These are phyloP conservation scores for Ophiostoma sp. DNA, from an alignment of 2,329 filamentous ascomycete genomes.

Conservation along the genomic window DNA sequence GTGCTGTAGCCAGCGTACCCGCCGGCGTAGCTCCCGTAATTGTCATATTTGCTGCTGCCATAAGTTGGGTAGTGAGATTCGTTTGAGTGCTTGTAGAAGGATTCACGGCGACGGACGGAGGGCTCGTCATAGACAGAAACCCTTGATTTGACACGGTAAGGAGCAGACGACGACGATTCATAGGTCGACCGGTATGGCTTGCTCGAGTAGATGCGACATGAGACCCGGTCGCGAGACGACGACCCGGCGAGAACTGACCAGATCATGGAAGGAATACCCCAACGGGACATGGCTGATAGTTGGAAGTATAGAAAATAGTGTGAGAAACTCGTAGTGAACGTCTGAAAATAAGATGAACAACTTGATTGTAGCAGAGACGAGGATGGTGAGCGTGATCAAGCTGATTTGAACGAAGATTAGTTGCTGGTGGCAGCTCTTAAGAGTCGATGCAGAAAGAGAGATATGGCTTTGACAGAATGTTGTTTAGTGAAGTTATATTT, in stretches of 20 bases:
- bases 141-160: not conserved
- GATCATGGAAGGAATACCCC: not conserved
- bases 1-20: not conserved
- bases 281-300: slow-evolving; percentile 1
- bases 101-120: not conserved
- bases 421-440: not conserved
- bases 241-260: not conserved
- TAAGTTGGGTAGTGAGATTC: not conserved
- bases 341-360: not conserved
- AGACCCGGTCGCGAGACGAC: not conserved
- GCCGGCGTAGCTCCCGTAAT: not conserved
- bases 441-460: not conserved
- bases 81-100: not conserved
- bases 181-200: not conserved
- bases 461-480: not conserved
- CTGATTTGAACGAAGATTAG: not conserved
- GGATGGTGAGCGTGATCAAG: not conserved
- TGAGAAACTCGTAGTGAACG: not conserved
- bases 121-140: not conserved
- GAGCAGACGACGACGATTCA: not conserved
- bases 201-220: not conserved
- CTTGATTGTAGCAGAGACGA: not conserved
- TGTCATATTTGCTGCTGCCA: too few relatives aligned
- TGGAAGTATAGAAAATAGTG: not conserved
- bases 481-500: not conserved